A percentile compares a stretch with the other conserved stretches of the same genome.
These are phyloP conservation scores for Pyricularia sp. DNA, from an alignment of 2,329 filamentous ascomycete species.

Conservation along the genomic window DNA sequence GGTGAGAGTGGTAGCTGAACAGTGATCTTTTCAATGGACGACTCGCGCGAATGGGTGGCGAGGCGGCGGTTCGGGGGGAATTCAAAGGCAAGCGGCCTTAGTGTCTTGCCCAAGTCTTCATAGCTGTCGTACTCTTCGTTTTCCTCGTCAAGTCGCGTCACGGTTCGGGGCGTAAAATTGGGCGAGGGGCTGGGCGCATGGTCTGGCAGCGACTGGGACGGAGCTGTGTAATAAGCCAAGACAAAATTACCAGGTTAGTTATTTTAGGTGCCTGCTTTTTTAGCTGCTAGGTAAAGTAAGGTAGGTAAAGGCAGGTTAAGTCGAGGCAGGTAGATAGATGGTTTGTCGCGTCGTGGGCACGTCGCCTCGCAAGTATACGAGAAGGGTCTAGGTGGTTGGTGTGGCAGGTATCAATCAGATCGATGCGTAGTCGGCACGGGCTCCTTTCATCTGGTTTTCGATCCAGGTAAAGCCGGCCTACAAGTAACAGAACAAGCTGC, in stretches of 20 bases:
- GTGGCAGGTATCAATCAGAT: background rate
- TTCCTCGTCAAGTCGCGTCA: slow-evolving; percentile 43
- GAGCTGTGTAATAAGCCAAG: slow-evolving; percentile 29
- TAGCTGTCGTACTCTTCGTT: slow-evolving; percentile 29
- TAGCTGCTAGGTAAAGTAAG: background rate
- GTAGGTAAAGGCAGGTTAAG: background rate
- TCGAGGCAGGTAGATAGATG: background rate
- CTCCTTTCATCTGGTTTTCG: background rate
- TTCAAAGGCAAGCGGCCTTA: slow-evolving; percentile 36
- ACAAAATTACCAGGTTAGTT: slow-evolving; percentile 4
- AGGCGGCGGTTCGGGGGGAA: slow-evolving; percentile 24
- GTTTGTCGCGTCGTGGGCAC: background rate
- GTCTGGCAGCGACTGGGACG: slow-evolving; percentile 51
- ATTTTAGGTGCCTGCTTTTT: background rate
- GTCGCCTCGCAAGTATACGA: background rate
- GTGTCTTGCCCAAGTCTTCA: slow-evolving; percentile 39
- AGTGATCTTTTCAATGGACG: slow-evolving; percentile 45
- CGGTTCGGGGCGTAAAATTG: slow-evolving; percentile 41
- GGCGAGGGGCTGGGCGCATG: slow-evolving; percentile 37
- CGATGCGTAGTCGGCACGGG: background rate
- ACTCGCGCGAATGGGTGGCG: slow-evolving; percentile 45
- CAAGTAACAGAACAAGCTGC: background rate
- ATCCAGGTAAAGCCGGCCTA: background rate
- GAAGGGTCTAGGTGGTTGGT: background rate
- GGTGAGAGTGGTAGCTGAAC: slow-evolving; percentile 13